A percentile compares a stretch with the other conserved stretches of the same genome.
Evolutionary conservation across 2,329 filamentous ascomycete genomes (phyloP).

Genomic region (Xylariales sp.): DNA sequence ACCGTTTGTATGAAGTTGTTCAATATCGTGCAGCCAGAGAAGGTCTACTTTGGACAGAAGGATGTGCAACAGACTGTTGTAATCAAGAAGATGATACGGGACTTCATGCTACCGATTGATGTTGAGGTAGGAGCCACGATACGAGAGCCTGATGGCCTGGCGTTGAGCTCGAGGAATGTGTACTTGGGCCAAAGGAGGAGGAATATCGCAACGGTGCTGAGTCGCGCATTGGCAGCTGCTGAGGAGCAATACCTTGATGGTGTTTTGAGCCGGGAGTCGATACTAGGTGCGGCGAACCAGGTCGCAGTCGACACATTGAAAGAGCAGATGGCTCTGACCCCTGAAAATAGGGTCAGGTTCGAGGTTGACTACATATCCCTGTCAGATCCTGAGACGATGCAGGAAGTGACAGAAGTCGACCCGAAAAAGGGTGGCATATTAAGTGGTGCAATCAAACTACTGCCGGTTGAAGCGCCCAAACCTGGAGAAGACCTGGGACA

Average conservation of each 20-base stretch:
- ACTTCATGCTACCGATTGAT: conserved; percentile 75
- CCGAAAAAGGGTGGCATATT: conserved; percentile 69
- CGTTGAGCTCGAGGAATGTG: conserved; percentile 88
- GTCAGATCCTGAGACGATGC: conserved; percentile 77
- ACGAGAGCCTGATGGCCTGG: conserved; percentile 76
- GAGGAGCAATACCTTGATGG: conserved; percentile 59
- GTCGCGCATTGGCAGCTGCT: conserved; percentile 63
- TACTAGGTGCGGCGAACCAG: conserved; percentile 67
- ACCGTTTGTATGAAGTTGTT: conserved; percentile 95
- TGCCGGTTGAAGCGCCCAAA: conserved; percentile 67
- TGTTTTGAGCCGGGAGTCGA: conserved; percentile 52
- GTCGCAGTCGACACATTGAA: conserved; percentile 51
- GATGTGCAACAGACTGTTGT: conserved; percentile 95
- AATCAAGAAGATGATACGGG: conserved; percentile 78
- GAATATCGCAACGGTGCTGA: conserved; percentile 66
- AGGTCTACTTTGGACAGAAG: conserved; percentile 93
- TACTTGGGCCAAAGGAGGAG: conserved; percentile 78
- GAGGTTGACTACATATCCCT: conserved; percentile 92
- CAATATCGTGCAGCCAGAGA: conserved; percentile 73
- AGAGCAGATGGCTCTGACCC: conserved; percentile 57
- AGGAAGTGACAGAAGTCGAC: conserved; percentile 72
- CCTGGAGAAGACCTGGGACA: conserved; percentile 72
- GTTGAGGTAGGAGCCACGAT: conserved; percentile 71
- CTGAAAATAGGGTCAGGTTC: conserved; percentile 61
- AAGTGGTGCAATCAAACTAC: conserved; percentile 87